Base-by-base conservation (phyloP, 805 yeast species). In the Grigorovia yakushimaensis region DNA sequence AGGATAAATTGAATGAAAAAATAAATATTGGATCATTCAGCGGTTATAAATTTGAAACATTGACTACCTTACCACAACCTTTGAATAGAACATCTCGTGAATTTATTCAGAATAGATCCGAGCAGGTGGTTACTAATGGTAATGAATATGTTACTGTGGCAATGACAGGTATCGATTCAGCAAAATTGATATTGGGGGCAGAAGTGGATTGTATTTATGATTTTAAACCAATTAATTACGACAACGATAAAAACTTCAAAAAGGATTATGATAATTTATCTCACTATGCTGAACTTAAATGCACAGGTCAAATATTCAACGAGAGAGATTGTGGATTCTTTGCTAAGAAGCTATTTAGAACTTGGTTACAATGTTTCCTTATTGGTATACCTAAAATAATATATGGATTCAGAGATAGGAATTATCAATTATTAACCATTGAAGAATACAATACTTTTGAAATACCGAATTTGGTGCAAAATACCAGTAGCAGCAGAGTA, bases 321-420 rank as follows among this genome's bases (percentile, higher is more conserved):
- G 77, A 79, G 5, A 71, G 73, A 11, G 82, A 81, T 38, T 78
- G 82, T 15, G 69, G 70, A 27, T 72, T 62, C 13, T 88, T 91
- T 60, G 96, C 89, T 57, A 74, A 73, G 47, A 93, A 91, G 66
- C 67, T 93, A 44, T 78, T 83, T 62, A 77, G 71, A 52, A 76
- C 95, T 0, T 93, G 99, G 99, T 86, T 95, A 2, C 98, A 93
- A 68, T 84, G 95, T 52, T 93, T 88, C 63, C 69, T 93, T 17
- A 71, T 88, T 42, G 98, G 98, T 2, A 76, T 93, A 20, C 81
- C 84, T 8, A 76, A 76, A 49, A 74, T 91, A 4, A 75, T 85
- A 5, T 86, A 88, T 60, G 99, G 97, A 0, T 93, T 84, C 64
- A 74, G 97, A 54, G 94, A 88, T 61, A 82, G 82, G 13, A 65